Evolutionary conservation across 768 basidiomycete genomes (phyloP), one percentile per base, ranked within the genome.

Genomic region (Saitozyma sp.): DNA sequence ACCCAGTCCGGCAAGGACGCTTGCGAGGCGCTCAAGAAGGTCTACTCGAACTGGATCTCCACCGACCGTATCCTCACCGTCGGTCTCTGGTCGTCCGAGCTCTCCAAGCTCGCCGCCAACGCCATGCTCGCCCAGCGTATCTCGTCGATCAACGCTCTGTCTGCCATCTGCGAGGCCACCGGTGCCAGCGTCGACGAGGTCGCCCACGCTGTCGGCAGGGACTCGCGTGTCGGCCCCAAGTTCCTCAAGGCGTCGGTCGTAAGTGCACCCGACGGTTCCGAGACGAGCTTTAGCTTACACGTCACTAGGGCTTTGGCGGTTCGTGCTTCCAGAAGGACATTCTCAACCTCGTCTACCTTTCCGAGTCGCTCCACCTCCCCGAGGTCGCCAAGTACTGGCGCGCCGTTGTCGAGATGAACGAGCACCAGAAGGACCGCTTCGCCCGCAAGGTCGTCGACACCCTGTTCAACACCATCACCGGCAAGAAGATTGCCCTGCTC

Each of bases 311-410:
- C 19, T 99, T 99, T 73, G 95, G 96, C 64, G 96, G 96, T 43
- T 91, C 89, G 11, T 99, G 95, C 83, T 99, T 99, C 90, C 95
- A 98, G 83, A 98, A 99, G 61, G 95, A 99, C 77, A 98, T 98
- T 80, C 87, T 99, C 75, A 99, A 99, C 83, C 84, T 99, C 65
- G 96, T 98, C 50, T 99, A 99, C 83, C 87, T 99, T 50, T 89
- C 87, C 76, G 94, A 98, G 82, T 92, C 89, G 66, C 82, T 92
- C 59, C 92, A 98, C 81, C 85, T 99, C 58, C 93, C 94, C 45
- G 92, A 97, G 80, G 94, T 99, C 37, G 96, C 95, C 39, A 89
- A 88, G 16, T 99, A 99, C 84, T 99, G 96, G 96, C 85, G 86
- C 56, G 75, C 74, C 78, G 94, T 99, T 42, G 94, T 97, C 29